Evolutionary conservation across 257 asterid species (phyloP).

Genomic region (Oldenlandia corymbosa): DNA sequence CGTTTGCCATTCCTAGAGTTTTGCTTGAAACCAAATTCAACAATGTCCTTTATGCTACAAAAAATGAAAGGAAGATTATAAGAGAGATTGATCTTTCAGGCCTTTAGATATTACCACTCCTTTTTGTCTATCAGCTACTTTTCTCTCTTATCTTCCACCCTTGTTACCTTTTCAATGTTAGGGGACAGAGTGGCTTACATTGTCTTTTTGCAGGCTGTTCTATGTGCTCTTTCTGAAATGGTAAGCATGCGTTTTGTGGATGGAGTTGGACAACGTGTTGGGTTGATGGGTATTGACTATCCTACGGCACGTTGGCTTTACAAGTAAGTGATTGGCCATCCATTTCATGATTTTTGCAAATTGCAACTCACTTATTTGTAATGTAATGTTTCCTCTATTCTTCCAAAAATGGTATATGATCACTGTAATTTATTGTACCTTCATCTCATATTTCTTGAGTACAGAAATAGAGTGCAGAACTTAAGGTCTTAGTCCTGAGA

Average conservation of each 20-base stretch:
- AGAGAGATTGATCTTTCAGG: not conserved
- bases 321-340: constrained; percentile 45
- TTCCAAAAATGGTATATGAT: not conserved
- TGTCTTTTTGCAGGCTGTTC: constrained; percentile 48
- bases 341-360: no score
- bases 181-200: not conserved
- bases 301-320: constrained; percentile 93
- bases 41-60: not conserved
- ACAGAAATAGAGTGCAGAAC: not conserved
- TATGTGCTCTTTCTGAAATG: constrained; percentile 85
- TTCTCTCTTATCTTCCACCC: not conserved
- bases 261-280: constrained; percentile 78
- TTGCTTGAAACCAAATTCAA: not conserved
- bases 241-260: constrained; percentile 75
- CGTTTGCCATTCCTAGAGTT: not conserved
- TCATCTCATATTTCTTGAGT: not conserved
- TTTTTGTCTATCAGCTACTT: not conserved
- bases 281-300: constrained; percentile 94
- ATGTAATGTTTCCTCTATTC: not conserved
- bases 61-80: not conserved
- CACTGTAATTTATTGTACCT: not conserved
- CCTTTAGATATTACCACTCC: not conserved
- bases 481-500: not conserved
- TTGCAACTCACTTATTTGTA: not conserved
- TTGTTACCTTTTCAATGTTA: not conserved